Evolutionary conservation across 768 basidiomycete genomes (phyloP), one percentile per base, ranked within the genome.

Genomic region (Suillus bovinus): DNA sequence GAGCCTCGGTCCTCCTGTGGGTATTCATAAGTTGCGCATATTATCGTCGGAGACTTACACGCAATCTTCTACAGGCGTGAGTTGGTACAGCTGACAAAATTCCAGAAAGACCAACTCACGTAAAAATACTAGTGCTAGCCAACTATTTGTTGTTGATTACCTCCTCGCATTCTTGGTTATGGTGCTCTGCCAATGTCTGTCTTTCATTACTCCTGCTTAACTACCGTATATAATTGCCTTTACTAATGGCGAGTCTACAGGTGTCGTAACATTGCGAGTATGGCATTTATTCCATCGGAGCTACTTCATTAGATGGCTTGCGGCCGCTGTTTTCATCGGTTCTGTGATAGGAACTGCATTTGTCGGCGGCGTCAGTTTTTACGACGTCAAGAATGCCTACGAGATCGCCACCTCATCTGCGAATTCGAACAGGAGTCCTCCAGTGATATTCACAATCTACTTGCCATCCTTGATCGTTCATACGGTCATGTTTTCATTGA

Each of bases 161-260:
- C 13, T 53, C 41, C 57, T 58, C 29, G 20, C 14, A 29, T 39
- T 61, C 24, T 42, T 36, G 7, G 22, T 61, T 24, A 29, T 17
- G 46, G 2, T 33, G 10, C 29, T 71, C n/a, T 69, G 68, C 41
- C 69, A 70, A 70, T 62, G 69, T 34, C 14, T 11, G 52, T 54
- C 41, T 2, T 60, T 31, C 20, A 13, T 33, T 31, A 31, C 31
- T 31, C 31, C 31, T 6, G 31, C 31, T 31, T 33, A 2, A 33
- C 9, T 10, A 33, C 10, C 33, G 33, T 33, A 33, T 33, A 8
- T 10, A 33, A 33, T 33, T 33, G 33, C 33, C 33, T 33, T 33
- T 7, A 10, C 16, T n/a, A 17, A 6, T 11, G 38, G 4, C 20
- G n/a, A 44, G 10, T 36, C 20, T 27, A 57, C 24, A 70, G 69